Evolutionary conservation across 1,284 basidiomycete species (phyloP).

Genomic region (Pyrrhoderma noxium): DNA sequence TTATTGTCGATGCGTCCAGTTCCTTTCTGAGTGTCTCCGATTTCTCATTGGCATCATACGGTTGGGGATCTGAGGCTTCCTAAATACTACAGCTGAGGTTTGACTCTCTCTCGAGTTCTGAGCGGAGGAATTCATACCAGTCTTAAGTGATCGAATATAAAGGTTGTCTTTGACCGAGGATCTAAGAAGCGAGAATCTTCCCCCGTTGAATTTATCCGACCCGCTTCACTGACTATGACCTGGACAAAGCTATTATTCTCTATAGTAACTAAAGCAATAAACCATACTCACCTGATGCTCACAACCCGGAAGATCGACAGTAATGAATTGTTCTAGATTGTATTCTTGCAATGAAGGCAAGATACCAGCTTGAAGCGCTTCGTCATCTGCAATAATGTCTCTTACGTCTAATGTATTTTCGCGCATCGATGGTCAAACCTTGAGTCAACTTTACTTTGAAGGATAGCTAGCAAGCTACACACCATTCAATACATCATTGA

Average conservation of each 20-base stretch:
- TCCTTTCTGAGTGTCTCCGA: conserved; percentile 71
- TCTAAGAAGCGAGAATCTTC: conserved; percentile 72
- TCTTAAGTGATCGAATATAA: conserved; percentile 74
- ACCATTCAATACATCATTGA: conserved; percentile 92
- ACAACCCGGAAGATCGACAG: conserved; percentile 71
- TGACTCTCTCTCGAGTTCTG: conserved; percentile 1
- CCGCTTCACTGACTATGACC: conserved; percentile 72
- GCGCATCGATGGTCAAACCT: conserved; percentile 9
- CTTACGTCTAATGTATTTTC: conserved; percentile 63
- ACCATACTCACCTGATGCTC: conserved; percentile 52
- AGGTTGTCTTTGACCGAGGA: conserved; percentile 68
- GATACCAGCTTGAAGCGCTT: conserved; percentile 68
- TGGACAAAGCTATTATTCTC: conserved; percentile 25
- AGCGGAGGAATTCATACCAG: conserved; percentile 43
- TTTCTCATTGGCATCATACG: conserved; percentile 52
- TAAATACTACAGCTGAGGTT: conserved; percentile 26
- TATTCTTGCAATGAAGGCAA: conserved; percentile 74
- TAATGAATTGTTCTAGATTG: conserved; percentile 79
- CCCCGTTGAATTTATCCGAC: conserved; percentile 37
- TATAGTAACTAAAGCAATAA: conserved; percentile 8
- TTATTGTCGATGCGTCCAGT: conserved; percentile 58
- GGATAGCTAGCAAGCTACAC: conserved; percentile 21
- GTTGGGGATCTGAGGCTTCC: conserved; percentile 71
- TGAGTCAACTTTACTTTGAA: conserved; percentile 4
- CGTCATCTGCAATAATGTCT: conserved; percentile 81